phyloP scores from a whole-genome alignment of 2,329 filamentous ascomycete genomes.

The Pestalotiopsis fici region DNA sequence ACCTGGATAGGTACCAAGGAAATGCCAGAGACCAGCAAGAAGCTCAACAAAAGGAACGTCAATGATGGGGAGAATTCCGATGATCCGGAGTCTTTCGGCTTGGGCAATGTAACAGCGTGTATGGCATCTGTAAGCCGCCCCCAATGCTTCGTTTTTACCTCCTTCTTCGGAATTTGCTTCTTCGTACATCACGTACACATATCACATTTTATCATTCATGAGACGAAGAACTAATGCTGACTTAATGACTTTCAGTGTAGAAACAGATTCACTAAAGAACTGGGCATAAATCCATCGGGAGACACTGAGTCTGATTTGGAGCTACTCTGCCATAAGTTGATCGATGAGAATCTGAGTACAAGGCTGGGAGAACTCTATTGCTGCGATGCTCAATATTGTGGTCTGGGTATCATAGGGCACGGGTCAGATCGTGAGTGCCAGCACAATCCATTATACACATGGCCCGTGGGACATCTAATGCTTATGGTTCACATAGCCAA shows the following conservation, averaged over 20 bases:
- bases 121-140: not conserved
- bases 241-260: not conserved
- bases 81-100: not conserved
- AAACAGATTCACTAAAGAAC: not conserved
- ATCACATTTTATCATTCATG: too few relatives aligned
- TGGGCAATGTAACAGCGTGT: not conserved
- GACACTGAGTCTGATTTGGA: not conserved
- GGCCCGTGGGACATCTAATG: not conserved
- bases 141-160: not conserved
- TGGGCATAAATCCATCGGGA: not conserved
- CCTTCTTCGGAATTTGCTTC: not conserved
- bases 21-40: not conserved
- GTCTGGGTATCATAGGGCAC: constrained; percentile 38
- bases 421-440: constrained; percentile 46
- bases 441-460: not conserved
- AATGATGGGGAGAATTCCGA: not conserved
- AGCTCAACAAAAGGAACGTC: not conserved
- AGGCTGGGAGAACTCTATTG: constrained; percentile 49
- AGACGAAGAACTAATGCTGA: too few relatives aligned
- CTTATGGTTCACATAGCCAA: constrained; percentile 38
- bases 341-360: not conserved
- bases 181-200: not conserved
- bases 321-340: not conserved
- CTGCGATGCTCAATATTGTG: constrained; percentile 52
- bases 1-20: not conserved